phyloP scores from a whole-genome alignment of 2,329 filamentous ascomycete genomes.

The Microascus cirrosus region DNA sequence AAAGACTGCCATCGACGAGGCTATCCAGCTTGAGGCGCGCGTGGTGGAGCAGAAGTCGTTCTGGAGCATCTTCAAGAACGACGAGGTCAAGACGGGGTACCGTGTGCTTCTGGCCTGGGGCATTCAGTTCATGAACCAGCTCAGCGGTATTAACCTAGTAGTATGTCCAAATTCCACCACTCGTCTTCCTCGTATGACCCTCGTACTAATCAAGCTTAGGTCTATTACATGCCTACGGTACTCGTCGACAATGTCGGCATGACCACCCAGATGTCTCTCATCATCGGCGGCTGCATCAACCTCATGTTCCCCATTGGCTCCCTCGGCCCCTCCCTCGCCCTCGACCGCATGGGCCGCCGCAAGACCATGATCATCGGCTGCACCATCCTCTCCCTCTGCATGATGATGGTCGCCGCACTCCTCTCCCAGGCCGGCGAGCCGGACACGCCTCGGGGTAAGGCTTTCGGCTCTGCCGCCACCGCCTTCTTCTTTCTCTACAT shows the following conservation, averaged over 20 bases:
- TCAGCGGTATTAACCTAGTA: slow-evolving; percentile 53
- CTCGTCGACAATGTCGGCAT: slow-evolving; percentile 34
- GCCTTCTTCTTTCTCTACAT: slow-evolving; percentile 59
- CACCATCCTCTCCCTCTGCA: slow-evolving; percentile 40
- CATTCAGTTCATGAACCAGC: slow-evolving; percentile 51
- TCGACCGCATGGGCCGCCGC: slow-evolving; percentile 56
- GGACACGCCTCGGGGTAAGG: slow-evolving; percentile 26
- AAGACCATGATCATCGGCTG: slow-evolving; percentile 63
- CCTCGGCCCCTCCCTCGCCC: slow-evolving; percentile 34
- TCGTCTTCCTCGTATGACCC: not conserved
- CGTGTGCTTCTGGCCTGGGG: slow-evolving; percentile 49
- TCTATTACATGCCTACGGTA: slow-evolving; percentile 29
- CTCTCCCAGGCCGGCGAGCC: slow-evolving; percentile 36
- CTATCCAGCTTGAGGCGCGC: slow-evolving; percentile 23
- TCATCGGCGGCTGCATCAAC: slow-evolving; percentile 21
- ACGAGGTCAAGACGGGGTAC: slow-evolving; percentile 26
- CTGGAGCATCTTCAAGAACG: slow-evolving; percentile 30
- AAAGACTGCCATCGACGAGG: slow-evolving; percentile 25
- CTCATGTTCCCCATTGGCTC: slow-evolving; percentile 45
- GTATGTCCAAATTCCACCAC: slow-evolving; percentile 43
- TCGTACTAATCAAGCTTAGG: not conserved
- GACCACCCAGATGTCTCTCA: slow-evolving; percentile 15
- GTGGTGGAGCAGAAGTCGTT: slow-evolving; percentile 19
- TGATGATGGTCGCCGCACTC: slow-evolving; percentile 48
- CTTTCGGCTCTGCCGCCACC: slow-evolving; percentile 42